Percentiles rank a stretch among this genome's conserved stretches.
phyloP scores from a whole-genome alignment of 768 basidiomycete species.

The Termitomyces eurrhizus region DNA sequence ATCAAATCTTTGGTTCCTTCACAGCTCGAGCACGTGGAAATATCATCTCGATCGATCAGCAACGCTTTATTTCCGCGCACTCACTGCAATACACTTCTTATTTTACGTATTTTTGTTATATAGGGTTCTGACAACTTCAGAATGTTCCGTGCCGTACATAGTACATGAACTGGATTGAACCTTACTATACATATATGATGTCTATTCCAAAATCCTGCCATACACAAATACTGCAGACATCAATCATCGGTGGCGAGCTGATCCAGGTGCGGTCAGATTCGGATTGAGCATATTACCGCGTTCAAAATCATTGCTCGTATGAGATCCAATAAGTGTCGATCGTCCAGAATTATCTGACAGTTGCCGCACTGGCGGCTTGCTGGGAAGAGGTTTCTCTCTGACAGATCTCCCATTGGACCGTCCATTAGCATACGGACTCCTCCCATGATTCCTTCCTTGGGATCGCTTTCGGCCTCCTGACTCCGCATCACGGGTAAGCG shows the following conservation, averaged over 20 bases:
- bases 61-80: background rate
- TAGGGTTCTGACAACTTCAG: background rate
- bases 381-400: constrained; percentile 22
- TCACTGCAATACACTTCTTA: too few species aligned
- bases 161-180: background rate
- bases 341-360: constrained; percentile 26
- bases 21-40: background rate
- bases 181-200: constrained; percentile 2
- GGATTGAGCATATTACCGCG: constrained; percentile 42
- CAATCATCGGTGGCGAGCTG: constrained; percentile 19
- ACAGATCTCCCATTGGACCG: constrained; percentile 12
- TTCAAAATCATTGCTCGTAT: constrained; percentile 31
- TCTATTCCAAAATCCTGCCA: background rate
- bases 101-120: background rate
- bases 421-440: constrained; percentile 16
- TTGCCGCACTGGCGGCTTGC: constrained; percentile 25
- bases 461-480: constrained; percentile 11
- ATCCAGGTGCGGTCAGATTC: constrained; percentile 21
- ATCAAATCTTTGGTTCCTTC: background rate
- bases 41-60: background rate
- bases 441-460: constrained; percentile 8
- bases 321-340: constrained; percentile 29
- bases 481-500: constrained; percentile 20
- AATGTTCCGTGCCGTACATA: background rate
- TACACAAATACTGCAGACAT: constrained; percentile 3